phyloP scores from a whole-genome alignment of 1,139 yeast genomes.

The Scheffersomyces parashehatae region DNA sequence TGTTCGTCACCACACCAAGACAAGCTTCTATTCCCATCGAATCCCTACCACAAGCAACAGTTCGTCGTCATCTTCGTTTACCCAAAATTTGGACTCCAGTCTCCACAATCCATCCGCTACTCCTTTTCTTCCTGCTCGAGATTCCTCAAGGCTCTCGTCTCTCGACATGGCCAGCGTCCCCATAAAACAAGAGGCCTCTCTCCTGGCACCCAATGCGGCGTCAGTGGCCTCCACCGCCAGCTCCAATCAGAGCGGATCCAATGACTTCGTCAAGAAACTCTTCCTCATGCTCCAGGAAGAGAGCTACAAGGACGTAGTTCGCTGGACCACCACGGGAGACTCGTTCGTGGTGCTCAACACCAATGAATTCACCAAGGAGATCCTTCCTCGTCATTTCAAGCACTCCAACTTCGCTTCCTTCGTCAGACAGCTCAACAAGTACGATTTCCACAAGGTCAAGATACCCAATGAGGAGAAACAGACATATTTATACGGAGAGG shows the following conservation, averaged over 20 bases:
- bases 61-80: too few species aligned
- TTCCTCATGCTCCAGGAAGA: constrained; percentile 86
- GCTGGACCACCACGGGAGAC: constrained; percentile 84
- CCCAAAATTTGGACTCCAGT: too few species aligned
- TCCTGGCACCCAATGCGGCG: not conserved
- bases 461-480: constrained; percentile 54
- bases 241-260: constrained; percentile 43
- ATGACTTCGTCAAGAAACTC: constrained; percentile 75
- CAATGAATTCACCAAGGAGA: constrained; percentile 48
- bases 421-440: constrained; percentile 91
- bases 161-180: not conserved
- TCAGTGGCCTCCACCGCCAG: constrained; percentile 3
- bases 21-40: too few species aligned
- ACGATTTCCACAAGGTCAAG: constrained; percentile 42
- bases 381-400: constrained; percentile 67
- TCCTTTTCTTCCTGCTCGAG: too few species aligned
- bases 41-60: too few species aligned
- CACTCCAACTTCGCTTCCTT: constrained; percentile 93
- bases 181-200: not conserved
- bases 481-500: constrained; percentile 65
- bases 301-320: constrained; percentile 66
- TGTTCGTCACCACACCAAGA: too few species aligned
- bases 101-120: too few species aligned
- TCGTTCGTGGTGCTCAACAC: constrained; percentile 88
- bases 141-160: too few species aligned